Conservation (phyloP, 257 asterid species). For the Penstemon newberryi region DNA sequence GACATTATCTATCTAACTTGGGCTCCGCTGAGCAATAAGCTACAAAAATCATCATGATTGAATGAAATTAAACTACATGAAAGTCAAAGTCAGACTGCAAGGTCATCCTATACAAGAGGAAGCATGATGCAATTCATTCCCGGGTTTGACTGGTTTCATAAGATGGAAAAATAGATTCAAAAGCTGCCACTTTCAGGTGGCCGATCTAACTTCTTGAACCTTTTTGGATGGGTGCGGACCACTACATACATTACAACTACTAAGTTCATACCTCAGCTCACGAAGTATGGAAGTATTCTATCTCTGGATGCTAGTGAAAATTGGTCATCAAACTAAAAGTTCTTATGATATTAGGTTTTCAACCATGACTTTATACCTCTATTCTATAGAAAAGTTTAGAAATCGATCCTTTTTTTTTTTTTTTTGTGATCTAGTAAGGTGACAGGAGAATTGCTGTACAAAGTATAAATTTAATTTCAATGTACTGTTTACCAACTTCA, state of each 20-base stretch:
- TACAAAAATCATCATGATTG: background rate
- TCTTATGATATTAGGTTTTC: too few species aligned
- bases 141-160: background rate
- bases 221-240: background rate
- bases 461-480: too few species aligned
- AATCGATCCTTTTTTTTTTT: too few species aligned
- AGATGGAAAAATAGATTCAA: constrained; percentile 8
- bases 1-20: background rate
- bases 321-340: background rate
- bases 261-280: background rate
- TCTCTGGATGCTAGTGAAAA: background rate
- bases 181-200: background rate
- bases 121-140: background rate
- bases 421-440: too few species aligned
- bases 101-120: background rate
- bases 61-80: background rate
- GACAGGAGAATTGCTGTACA: too few species aligned
- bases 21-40: background rate
- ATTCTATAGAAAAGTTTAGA: too few species aligned
- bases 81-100: background rate
- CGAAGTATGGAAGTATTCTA: background rate
- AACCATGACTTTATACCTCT: too few species aligned
- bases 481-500: constrained; percentile 4
- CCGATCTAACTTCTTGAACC: background rate
- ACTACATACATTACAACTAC: background rate